Percentiles rank a stretch among this genome's conserved stretches.
phyloP scores from a whole-genome alignment of 352 stramenopile genomes.

The Globisporangium radiosum region DNA sequence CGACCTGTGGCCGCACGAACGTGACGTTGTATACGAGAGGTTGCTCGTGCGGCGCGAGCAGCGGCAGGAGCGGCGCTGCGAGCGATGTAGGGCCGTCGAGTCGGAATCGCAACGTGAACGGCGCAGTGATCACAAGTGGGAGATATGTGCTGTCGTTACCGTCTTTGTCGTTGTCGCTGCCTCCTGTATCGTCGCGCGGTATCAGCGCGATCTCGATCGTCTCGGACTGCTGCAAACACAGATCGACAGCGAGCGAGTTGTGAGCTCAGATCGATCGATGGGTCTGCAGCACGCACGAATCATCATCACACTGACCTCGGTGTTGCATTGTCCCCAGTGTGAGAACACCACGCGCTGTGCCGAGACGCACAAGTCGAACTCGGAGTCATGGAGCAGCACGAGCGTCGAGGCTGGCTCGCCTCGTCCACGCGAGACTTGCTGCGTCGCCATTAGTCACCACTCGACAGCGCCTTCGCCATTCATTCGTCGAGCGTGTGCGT shows the following conservation, averaged over 20 bases:
- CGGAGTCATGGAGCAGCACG: conserved; percentile 21
- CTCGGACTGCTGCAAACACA: neutral
- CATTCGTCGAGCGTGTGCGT: neutral
- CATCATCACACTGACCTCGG: conserved; percentile 6
- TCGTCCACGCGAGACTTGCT: too few species aligned
- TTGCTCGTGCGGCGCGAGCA: conserved; percentile 16
- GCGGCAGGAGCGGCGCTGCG: conserved; percentile 13
- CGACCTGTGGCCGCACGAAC: conserved; percentile 27
- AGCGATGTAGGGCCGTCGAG: conserved; percentile 10
- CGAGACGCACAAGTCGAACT: conserved; percentile 23
- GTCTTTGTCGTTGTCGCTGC: neutral
- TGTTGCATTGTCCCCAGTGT: conserved; percentile 11
- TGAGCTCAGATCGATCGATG: too few species aligned
- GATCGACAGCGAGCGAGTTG: too few species aligned
- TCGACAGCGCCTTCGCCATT: too few species aligned
- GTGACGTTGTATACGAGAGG: conserved; percentile 22
- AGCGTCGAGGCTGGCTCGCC: conserved; percentile 17
- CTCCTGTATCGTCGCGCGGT: neutral
- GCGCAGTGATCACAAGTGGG: conserved; percentile 43
- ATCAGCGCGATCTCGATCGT: conserved; percentile 9
- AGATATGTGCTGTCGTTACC: conserved; percentile 3
- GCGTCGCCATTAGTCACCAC: too few species aligned
- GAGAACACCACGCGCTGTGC: conserved; percentile 13
- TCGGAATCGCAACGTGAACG: conserved; percentile 41
- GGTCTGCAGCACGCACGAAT: too few species aligned